These are phyloP conservation scores for Rhodomyrtus tomentosa DNA, from an alignment of 345 rosid species.

Conservation along the genomic window DNA sequence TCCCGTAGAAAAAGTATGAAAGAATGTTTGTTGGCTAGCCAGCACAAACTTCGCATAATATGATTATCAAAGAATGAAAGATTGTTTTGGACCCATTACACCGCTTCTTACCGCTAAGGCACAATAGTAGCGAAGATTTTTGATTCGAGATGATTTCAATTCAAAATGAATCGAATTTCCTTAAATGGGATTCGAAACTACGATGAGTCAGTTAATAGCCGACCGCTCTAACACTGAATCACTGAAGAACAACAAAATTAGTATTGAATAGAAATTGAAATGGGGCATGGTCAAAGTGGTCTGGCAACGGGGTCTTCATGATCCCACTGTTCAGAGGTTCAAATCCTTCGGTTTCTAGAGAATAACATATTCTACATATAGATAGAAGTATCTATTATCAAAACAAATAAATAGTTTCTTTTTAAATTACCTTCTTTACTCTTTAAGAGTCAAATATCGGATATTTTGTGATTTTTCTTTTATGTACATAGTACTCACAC, in stretches of 20 bases:
- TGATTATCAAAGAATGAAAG: not conserved
- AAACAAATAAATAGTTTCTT: accelerated
- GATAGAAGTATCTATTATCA: not conserved
- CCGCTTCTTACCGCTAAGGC: not conserved
- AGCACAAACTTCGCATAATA: not conserved
- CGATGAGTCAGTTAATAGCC: too few relatives aligned
- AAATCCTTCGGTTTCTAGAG: not conserved
- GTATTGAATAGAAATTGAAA: not conserved
- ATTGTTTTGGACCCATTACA: not conserved
- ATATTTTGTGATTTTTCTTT: too few relatives aligned
- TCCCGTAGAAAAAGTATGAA: not conserved
- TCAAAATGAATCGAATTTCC: too few relatives aligned
- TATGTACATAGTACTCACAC: too few relatives aligned
- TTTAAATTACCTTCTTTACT: not conserved
- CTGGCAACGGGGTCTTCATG: not conserved
- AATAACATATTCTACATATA: not conserved
- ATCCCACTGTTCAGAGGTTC: not conserved
- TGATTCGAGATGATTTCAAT: too few relatives aligned
- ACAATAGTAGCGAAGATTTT: not conserved
- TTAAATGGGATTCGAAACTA: too few relatives aligned
- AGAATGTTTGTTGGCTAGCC: not conserved
- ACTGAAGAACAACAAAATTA: too few relatives aligned
- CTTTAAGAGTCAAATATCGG: not conserved
- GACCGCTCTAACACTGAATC: not conserved
- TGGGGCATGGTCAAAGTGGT: not conserved